Evolutionary conservation across 305 asterid species (phyloP).

Genomic region (Fraxinus sp.): DNA sequence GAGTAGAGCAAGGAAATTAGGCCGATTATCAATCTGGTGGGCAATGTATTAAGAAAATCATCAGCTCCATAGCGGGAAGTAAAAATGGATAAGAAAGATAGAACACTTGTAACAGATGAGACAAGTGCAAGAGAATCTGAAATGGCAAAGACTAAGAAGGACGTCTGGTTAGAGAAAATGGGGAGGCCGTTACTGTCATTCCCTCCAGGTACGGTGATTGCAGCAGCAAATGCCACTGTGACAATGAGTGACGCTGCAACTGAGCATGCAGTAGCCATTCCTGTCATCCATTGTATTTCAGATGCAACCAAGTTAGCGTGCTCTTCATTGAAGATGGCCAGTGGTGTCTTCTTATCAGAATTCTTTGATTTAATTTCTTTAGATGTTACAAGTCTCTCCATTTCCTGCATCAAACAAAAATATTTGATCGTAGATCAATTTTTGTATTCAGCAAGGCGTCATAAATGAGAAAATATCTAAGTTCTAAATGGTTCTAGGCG

Average conservation of each 20-base stretch:
- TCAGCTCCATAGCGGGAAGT: slow-evolving; percentile 26
- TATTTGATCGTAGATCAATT: background rate
- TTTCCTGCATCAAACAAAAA: slow-evolving; percentile 17
- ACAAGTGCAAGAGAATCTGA: slow-evolving; percentile 19
- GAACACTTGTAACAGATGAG: slow-evolving; percentile 19
- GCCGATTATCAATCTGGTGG: slow-evolving; percentile 26
- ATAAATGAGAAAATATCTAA: background rate
- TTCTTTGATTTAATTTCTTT: background rate
- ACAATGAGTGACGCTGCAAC: slow-evolving; percentile 39
- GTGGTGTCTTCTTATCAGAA: slow-evolving; percentile 23
- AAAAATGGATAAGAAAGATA: slow-evolving; percentile 27
- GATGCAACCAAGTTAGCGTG: slow-evolving; percentile 21
- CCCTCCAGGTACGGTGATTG: slow-evolving; percentile 41
- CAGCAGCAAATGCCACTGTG: slow-evolving; percentile 36
- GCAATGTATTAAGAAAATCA: slow-evolving; percentile 29
- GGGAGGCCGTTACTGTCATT: slow-evolving; percentile 19
- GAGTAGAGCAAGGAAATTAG: slow-evolving; percentile 27
- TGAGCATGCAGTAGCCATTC: slow-evolving; percentile 37
- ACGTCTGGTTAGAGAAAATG: background rate
- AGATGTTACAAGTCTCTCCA: slow-evolving; percentile 24
- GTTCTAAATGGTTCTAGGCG: background rate
- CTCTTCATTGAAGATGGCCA: slow-evolving; percentile 23
- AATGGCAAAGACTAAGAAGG: slow-evolving; percentile 23
- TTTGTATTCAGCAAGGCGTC: background rate
- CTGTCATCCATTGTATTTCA: slow-evolving; percentile 36